Conservation (phyloP, 352 stramenopile species). For the Pythium volutum region DNA sequence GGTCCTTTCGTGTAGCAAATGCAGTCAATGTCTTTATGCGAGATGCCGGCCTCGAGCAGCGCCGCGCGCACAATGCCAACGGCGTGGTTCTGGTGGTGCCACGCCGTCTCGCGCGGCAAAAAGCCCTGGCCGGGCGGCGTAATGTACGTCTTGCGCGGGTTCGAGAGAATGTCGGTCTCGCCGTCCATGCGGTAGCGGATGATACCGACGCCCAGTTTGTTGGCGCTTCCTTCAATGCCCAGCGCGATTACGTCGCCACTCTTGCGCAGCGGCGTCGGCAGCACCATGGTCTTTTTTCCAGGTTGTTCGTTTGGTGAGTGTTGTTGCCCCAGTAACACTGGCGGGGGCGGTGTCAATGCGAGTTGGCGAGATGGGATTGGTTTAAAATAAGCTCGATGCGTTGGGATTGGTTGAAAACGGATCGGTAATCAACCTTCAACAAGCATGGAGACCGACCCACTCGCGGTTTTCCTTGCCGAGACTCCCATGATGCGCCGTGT, state of each 20-base stretch:
- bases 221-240: conserved; percentile 98
- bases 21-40: conserved; percentile 83
- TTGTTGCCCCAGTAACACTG: conserved; percentile 9
- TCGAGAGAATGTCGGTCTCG: conserved; percentile 94
- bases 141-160: conserved; percentile 99
- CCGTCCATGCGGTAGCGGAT: conserved; percentile 67
- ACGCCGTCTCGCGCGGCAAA: conserved; percentile 97
- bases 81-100: conserved; percentile 98
- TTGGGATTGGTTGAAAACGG: conserved; percentile 35
- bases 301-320: conserved; percentile 1
- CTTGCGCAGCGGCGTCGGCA: conserved; percentile 47
- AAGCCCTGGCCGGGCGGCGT: conserved; percentile 97
- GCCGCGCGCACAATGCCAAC: conserved; percentile 93
- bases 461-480: not conserved
- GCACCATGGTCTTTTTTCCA: conserved; percentile 4
- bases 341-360: conserved; percentile 17
- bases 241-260: conserved; percentile 89
- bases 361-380: conserved; percentile 26
- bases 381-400: conserved; percentile 5
- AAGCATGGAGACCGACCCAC: not conserved
- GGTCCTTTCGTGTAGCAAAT: conserved; percentile 97
- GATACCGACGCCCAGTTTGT: conserved; percentile 95
- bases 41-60: conserved; percentile 90
- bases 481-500: not conserved
- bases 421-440: conserved; percentile 10